Conservation (phyloP, 352 stramenopile species). For the Phytophthora parvispora region DNA sequence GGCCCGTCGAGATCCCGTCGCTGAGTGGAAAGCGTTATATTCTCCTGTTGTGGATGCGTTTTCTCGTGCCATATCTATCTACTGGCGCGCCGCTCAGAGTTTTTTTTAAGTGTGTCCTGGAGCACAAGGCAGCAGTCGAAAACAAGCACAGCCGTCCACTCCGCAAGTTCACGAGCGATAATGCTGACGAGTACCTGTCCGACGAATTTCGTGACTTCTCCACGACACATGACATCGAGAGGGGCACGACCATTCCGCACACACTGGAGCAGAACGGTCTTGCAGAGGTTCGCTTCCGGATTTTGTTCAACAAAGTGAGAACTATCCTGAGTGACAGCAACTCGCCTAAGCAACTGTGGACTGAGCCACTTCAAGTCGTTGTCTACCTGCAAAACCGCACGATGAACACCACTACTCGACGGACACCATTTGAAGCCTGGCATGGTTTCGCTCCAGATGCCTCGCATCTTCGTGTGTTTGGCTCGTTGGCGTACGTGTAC, state of each 20-base stretch:
- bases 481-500: slow-evolving; percentile 2
- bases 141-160: not conserved
- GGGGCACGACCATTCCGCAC: not conserved
- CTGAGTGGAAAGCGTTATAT: slow-evolving; percentile 4
- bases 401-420: not conserved
- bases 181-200: slow-evolving; percentile 2
- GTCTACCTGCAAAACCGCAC: slow-evolving; percentile 12
- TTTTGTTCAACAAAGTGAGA: not conserved
- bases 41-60: slow-evolving; percentile 3
- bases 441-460: not conserved
- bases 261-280: slow-evolving; percentile 11
- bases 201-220: not conserved
- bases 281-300: not conserved
- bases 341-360: slow-evolving; percentile 7
- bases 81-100: not conserved
- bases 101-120: not conserved
- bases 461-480: slow-evolving; percentile 2
- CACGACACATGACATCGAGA: not conserved
- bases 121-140: slow-evolving; percentile 1
- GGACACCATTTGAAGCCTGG: not conserved
- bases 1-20: not conserved
- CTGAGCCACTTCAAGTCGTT: not conserved
- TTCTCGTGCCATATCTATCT: slow-evolving; percentile 5
- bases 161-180: not conserved
- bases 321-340: not conserved